phyloP scores from a whole-genome alignment of 1,284 basidiomycete species.

The Kwoniella shivajii region DNA sequence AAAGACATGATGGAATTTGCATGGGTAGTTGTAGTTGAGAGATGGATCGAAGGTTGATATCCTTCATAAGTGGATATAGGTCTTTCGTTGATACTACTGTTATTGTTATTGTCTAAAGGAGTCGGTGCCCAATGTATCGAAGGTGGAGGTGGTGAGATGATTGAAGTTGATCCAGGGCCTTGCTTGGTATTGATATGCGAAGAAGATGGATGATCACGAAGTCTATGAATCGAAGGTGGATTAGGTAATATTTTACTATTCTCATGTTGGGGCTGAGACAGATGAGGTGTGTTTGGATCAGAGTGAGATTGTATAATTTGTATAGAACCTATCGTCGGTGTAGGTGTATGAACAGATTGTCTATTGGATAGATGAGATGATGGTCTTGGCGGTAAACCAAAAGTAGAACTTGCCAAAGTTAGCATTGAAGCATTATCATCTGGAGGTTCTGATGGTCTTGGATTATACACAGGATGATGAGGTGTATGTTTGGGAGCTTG shows the following conservation, averaged over 20 bases:
- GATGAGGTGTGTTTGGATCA: not conserved
- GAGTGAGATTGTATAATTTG: no score
- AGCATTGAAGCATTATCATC: constrained; percentile 87
- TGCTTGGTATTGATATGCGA: not conserved
- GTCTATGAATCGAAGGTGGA: constrained; percentile 14
- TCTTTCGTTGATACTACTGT: not conserved
- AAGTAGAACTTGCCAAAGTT: constrained; percentile 89
- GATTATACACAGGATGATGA: constrained; percentile 93
- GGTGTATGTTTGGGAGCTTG: constrained; percentile 85
- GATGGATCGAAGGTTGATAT: constrained; percentile 3
- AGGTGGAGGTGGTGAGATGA: constrained; percentile 22
- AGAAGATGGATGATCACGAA: not conserved
- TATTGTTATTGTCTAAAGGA: not conserved
- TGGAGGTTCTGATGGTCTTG: constrained; percentile 83
- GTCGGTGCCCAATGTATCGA: constrained; percentile 27
- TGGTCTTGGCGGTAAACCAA: constrained; percentile 64
- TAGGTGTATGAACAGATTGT: not conserved
- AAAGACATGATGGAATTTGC: constrained; percentile 18
- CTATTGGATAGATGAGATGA: constrained; percentile 10
- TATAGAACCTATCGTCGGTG: not conserved
- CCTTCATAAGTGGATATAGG: constrained; percentile 1
- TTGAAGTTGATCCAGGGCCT: constrained; percentile 10
- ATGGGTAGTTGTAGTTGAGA: not conserved
- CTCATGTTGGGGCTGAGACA: not conserved
- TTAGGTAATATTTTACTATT: not conserved